Percentiles rank a stretch among this genome's conserved stretches.
These are phyloP conservation scores for Hydnomerulius pinastri DNA, from an alignment of 768 basidiomycete species.

Conservation along the genomic window DNA sequence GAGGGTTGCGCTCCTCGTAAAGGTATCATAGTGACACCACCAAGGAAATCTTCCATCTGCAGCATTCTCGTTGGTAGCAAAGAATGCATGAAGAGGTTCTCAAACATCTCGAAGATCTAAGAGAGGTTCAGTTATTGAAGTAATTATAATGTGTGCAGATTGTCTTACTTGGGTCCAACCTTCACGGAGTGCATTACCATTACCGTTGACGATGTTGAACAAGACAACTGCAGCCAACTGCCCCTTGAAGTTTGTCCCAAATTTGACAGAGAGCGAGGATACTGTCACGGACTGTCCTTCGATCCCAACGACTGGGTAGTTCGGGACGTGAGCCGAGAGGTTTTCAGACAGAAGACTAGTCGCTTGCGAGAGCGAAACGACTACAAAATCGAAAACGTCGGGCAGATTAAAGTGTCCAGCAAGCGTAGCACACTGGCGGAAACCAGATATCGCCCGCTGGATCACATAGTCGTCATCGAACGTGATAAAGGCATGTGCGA, in stretches of 20 bases:
- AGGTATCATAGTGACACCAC: conserved; percentile 92
- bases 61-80: conserved; percentile 87
- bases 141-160: background rate
- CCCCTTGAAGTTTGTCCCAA: conserved; percentile 93
- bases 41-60: conserved; percentile 98
- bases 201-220: conserved; percentile 97
- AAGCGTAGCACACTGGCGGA: conserved; percentile 92
- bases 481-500: conserved; percentile 93
- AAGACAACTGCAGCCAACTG: conserved; percentile 96
- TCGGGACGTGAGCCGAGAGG: conserved; percentile 69
- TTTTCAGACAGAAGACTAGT: conserved; percentile 83
- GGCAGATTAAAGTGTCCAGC: conserved; percentile 88
- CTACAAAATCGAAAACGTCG: conserved; percentile 96
- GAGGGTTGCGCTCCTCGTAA: conserved; percentile 73
- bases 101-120: conserved; percentile 98
- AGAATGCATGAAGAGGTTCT: conserved; percentile 93
- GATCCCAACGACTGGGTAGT: conserved; percentile 86
- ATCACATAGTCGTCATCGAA: conserved; percentile 98
- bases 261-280: conserved; percentile 87
- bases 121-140: conserved; percentile 1
- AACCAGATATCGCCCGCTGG: conserved; percentile 93
- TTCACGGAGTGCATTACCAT: conserved; percentile 89
- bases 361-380: conserved; percentile 88
- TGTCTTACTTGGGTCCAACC: conserved; percentile 85
- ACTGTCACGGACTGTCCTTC: conserved; percentile 90